A percentile compares a stretch with the other conserved stretches of the same genome.
Conservation (phyloP, 768 basidiomycete species). For the Rhizopogon roseolus region DNA sequence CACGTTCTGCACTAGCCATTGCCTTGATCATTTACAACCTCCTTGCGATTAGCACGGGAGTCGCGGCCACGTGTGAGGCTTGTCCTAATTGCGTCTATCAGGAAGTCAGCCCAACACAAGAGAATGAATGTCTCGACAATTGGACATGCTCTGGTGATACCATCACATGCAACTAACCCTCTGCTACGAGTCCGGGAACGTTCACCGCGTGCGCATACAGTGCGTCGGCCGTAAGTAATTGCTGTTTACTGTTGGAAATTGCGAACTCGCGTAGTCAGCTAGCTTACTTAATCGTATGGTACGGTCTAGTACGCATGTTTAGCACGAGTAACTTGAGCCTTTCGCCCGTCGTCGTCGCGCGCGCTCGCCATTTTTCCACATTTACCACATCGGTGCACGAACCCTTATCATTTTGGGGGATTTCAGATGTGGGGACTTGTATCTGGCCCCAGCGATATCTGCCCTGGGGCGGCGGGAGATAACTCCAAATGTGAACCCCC, state of each 20-base stretch:
- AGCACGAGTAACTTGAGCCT: too few species aligned
- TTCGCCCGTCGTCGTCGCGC: too few species aligned
- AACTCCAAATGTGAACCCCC: background rate
- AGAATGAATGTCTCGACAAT: background rate
- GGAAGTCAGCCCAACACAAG: background rate
- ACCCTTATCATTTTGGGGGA: background rate
- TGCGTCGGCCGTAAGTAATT: background rate
- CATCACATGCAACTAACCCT: background rate
- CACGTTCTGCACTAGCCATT: background rate
- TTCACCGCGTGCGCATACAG: background rate
- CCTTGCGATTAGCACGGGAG: background rate
- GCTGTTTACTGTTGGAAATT: too few species aligned
- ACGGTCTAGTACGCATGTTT: too few species aligned
- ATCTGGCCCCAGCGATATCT: background rate
- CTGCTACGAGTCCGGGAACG: background rate
- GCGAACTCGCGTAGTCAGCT: too few species aligned
- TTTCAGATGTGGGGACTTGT: background rate
- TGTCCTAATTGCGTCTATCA: background rate
- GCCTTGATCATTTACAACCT: background rate
- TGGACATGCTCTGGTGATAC: background rate
- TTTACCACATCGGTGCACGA: background rate
- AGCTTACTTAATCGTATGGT: too few species aligned
- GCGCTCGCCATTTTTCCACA: too few species aligned
- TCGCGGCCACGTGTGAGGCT: background rate
- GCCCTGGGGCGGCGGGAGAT: background rate